Conservation (phyloP, 352 stramenopile genomes). For the Phytophthora pistaciae region DNA sequence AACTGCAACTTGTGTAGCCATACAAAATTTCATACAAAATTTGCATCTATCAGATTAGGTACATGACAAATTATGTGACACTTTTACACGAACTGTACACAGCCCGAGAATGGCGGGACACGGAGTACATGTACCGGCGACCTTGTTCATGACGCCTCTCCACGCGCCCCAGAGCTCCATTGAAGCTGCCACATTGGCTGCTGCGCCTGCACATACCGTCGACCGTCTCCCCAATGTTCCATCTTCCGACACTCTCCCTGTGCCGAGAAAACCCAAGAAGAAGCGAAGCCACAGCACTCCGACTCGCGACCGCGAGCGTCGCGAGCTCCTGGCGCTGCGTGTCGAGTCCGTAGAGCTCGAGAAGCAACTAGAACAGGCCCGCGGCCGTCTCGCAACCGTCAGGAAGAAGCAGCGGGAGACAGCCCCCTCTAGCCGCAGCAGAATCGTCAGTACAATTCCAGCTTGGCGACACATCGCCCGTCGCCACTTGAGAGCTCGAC, state of each 20-base stretch:
- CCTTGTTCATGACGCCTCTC: conserved; percentile 7
- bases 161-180: neutral
- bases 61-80: neutral
- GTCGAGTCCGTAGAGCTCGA: conserved; percentile 31
- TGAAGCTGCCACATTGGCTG: conserved; percentile 4
- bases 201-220: neutral
- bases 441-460: conserved; percentile 30
- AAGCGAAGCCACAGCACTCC: conserved; percentile 43
- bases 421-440: conserved; percentile 17
- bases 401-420: conserved; percentile 12
- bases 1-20: neutral
- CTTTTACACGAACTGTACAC: neutral
- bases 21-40: neutral
- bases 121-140: neutral
- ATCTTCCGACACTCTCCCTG: neutral
- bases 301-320: conserved; percentile 41
- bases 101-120: neutral
- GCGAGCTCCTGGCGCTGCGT: conserved; percentile 38
- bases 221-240: neutral
- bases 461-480: conserved; percentile 45
- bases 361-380: conserved; percentile 22
- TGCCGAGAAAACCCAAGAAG: conserved; percentile 28
- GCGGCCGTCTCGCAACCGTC: conserved; percentile 13
- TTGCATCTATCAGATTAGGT: neutral
- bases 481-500: conserved; percentile 24